Evolutionary conservation across 495 filamentous ascomycete species (phyloP), one percentile per base, ranked within the genome.

Genomic region (Chaetomium cochliodes): DNA sequence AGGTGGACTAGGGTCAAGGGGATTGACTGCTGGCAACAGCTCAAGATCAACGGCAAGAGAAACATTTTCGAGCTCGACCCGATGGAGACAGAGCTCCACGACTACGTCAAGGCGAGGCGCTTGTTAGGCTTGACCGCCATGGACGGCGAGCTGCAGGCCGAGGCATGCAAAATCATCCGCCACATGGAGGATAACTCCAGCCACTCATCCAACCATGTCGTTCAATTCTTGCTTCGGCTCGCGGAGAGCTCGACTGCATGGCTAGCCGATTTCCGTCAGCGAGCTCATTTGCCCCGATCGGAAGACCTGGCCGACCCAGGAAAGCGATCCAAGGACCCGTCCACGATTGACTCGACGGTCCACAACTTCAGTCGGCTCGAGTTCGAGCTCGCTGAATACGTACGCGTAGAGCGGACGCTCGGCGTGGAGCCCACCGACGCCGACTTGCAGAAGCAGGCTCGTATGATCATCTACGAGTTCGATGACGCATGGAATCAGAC

Each of bases 401-500:
- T 88, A 13, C 76, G 76, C 1, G 69, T 74, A 13, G 80, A 85
- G 65, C 69, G 79, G 16, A 65, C 80, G 0, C 68, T 78, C 25
- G 87, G 87, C 0, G 60, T 80, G 39, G 73, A 82, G 46, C 86
- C 86, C 6, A 82, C 80, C 33, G 87, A 91, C 69, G 75, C 76
- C 20, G 84, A 87, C 67, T 68, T 91, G 41, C 88, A 90, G 73
- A 78, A 76, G 20, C 79, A 88, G 70, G 87, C 81, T 9, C 85
- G 88, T 58, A 76, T 83, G 30, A 83, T 88, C 62, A 84, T 90
- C 63, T 90, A 88, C 72, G 84, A 84, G 20, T 79, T 72, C 52
- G 85, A 88, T 61, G 88, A 90, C 65, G 79, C 80, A 22, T 91
- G 87, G 87, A 90, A 90, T 62, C 88, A 89, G 72, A 90, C 88